These are phyloP conservation scores for Marasmius oreades DNA, from an alignment of 1,284 basidiomycete species.

Conservation along the genomic window DNA sequence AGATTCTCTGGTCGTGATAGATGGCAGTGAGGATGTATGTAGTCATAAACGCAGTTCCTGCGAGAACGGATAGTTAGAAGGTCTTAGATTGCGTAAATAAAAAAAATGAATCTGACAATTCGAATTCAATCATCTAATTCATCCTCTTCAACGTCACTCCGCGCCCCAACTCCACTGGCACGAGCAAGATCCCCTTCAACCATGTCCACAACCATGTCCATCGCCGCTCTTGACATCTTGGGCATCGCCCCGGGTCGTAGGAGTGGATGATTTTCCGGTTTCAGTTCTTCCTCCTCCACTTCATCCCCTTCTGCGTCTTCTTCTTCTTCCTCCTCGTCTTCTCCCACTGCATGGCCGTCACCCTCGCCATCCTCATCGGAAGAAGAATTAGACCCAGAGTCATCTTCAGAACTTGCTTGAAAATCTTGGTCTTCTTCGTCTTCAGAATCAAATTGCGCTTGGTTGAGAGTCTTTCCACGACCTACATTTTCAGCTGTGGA, in stretches of 20 bases:
- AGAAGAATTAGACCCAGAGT: slow-evolving; percentile 5
- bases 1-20: no score
- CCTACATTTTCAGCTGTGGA: slow-evolving; percentile 40
- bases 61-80: no score
- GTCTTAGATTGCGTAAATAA: no score
- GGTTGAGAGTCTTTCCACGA: slow-evolving; percentile 32
- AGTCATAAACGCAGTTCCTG: no score
- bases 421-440: slow-evolving; percentile 3
- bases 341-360: slow-evolving; percentile 17
- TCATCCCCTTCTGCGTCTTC: slow-evolving; percentile 32
- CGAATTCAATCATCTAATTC: slow-evolving; percentile 23
- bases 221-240: slow-evolving; percentile 58
- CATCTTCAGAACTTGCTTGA: not conserved
- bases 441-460: slow-evolving; percentile 6
- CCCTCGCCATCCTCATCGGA: slow-evolving; percentile 26
- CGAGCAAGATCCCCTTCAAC: slow-evolving; percentile 49
- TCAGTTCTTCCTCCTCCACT: slow-evolving; percentile 43
- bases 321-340: slow-evolving; percentile 25
- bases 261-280: slow-evolving; percentile 57
- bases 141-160: slow-evolving; percentile 27
- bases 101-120: not conserved
- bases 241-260: slow-evolving; percentile 66
- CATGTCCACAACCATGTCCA: slow-evolving; percentile 62
- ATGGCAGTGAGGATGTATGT: no score
- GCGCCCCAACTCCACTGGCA: slow-evolving; percentile 23